Percentiles rank a stretch among this genome's conserved stretches.
Evolutionary conservation across 75 land plant species (phyloP).

Genomic region (Cupressus sempervirens): DNA sequence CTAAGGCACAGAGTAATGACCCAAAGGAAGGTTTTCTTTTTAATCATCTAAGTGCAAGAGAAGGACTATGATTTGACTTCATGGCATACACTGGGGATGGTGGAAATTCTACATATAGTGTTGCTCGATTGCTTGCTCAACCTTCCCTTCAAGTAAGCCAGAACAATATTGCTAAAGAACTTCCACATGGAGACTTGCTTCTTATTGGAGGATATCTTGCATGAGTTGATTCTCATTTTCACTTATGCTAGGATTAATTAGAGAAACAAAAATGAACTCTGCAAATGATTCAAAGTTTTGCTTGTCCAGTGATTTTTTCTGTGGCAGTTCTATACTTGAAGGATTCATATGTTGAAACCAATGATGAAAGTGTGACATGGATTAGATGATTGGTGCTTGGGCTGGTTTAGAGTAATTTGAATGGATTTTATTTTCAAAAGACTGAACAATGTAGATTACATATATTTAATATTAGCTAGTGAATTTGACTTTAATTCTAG

Average conservation of each 20-base stretch:
- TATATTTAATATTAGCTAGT: too few species aligned
- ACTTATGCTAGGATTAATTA: too few species aligned
- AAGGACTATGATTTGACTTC: slow-evolving; percentile 97
- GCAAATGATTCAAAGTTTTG: too few species aligned
- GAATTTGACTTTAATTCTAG: too few species aligned
- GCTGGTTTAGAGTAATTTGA: neutral
- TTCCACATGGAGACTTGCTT: slow-evolving; percentile 92
- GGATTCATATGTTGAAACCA: neutral
- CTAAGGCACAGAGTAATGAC: slow-evolving; percentile 51
- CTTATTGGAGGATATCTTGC: too few species aligned
- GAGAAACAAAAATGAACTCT: too few species aligned
- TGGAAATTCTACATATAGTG: slow-evolving; percentile 89
- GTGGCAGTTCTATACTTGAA: neutral
- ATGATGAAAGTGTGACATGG: neutral
- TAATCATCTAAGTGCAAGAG: too few species aligned
- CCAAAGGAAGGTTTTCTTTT: too few species aligned
- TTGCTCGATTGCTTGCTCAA: slow-evolving; percentile 93
- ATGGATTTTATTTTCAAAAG: too few species aligned
- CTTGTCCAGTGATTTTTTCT: neutral
- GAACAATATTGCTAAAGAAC: slow-evolving; percentile 16
- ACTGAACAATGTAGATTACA: too few species aligned
- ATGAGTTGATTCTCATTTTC: too few species aligned
- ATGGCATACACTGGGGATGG: slow-evolving; percentile 99
- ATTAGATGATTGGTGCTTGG: neutral
- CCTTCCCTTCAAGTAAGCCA: slow-evolving; percentile 45